Conservation (phyloP, 768 basidiomycete species). For the Arthromyces matolae region DNA sequence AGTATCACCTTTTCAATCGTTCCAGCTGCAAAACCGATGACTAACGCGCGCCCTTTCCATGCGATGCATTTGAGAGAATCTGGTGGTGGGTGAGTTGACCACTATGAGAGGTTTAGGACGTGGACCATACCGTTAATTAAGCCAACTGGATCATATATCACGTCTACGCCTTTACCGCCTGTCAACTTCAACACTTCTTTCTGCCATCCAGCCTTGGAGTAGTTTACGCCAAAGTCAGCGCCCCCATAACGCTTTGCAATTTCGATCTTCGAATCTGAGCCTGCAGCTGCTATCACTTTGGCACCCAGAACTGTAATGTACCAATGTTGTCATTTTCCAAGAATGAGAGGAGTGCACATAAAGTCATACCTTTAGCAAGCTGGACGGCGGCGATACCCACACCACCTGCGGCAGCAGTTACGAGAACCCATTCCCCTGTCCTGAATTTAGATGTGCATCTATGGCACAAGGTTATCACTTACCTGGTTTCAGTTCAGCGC, state of each 20-base stretch:
- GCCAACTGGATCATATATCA: conserved; percentile 86
- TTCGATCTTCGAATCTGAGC: conserved; percentile 74
- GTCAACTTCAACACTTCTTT: conserved; percentile 85
- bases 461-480: conserved; percentile 10
- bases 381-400: conserved; percentile 92
- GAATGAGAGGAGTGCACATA: neutral
- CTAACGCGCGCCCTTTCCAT: conserved; percentile 88
- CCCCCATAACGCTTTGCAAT: conserved; percentile 73
- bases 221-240: conserved; percentile 82
- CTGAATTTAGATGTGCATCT: neutral
- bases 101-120: neutral
- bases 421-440: conserved; percentile 84
- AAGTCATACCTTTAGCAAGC: conserved; percentile 79
- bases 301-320: conserved; percentile 69
- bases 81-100: conserved; percentile 22
- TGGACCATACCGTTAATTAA: conserved; percentile 55
- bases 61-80: conserved; percentile 90
- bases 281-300: conserved; percentile 91
- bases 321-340: too few relatives aligned
- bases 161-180: conserved; percentile 77
- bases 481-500: conserved; percentile 80
- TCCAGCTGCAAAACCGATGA: conserved; percentile 92
- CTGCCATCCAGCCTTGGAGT: conserved; percentile 79
- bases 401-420: conserved; percentile 94
- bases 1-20: conserved; percentile 69